Conservation (phyloP, 768 basidiomycete genomes). For the Russula ochroleuca region DNA sequence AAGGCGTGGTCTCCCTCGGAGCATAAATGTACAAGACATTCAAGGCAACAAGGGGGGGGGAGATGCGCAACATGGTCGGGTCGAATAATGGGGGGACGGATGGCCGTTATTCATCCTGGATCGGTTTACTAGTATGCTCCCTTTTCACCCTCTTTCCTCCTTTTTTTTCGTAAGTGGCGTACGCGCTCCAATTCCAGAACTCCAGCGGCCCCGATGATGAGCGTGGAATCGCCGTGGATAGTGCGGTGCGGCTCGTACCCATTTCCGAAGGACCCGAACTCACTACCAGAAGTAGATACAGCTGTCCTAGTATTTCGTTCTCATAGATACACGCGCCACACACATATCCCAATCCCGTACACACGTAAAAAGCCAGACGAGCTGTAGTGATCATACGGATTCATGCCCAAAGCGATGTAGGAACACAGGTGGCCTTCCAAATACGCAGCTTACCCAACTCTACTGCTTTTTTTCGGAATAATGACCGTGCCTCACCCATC, state of each 20-base stretch:
- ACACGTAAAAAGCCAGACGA: neutral
- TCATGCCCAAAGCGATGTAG: neutral
- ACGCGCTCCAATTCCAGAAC: neutral
- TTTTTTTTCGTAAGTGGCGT: neutral
- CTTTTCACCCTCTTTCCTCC: too few species aligned
- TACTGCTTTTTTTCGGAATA: neutral
- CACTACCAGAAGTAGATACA: neutral
- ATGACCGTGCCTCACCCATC: neutral
- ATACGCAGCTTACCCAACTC: neutral
- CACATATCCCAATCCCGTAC: neutral
- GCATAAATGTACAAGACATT: too few species aligned
- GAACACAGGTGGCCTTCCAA: neutral
- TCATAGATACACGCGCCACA: neutral
- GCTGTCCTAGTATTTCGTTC: neutral
- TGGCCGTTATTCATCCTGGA: too few species aligned
- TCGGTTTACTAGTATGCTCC: too few species aligned
- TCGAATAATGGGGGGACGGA: too few species aligned
- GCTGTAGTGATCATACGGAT: neutral
- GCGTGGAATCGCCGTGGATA: neutral
- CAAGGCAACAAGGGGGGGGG: too few species aligned
- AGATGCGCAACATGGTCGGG: too few species aligned
- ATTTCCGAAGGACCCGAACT: neutral
- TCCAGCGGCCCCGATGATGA: neutral
- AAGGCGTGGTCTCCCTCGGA: too few species aligned
- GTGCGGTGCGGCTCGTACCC: neutral